phyloP scores from a whole-genome alignment of 2,329 filamentous ascomycete species.

The Penicillium oxalicum region DNA sequence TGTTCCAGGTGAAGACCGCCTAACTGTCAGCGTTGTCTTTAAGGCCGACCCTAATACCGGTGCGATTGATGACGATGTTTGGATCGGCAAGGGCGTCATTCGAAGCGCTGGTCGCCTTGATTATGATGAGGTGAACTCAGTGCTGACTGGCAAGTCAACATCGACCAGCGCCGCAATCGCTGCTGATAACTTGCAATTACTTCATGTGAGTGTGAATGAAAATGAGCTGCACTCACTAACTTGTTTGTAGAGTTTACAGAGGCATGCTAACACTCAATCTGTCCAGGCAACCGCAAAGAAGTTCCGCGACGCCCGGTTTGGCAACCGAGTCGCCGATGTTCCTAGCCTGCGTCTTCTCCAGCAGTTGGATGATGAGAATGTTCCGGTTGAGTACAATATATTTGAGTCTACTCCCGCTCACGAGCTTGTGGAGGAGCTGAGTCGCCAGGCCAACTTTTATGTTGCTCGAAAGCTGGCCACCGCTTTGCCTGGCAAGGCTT shows the following conservation, averaged over 20 bases:
- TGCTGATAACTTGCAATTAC: slow-evolving; percentile 70
- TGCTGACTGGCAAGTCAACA: slow-evolving; percentile 59
- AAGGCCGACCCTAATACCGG: slow-evolving; percentile 78
- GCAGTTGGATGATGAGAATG: slow-evolving; percentile 95
- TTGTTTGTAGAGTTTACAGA: too few species aligned
- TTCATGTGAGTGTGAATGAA: slow-evolving; percentile 53
- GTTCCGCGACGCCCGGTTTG: slow-evolving; percentile 82
- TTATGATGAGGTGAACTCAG: slow-evolving; percentile 78
- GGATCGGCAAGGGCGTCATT: slow-evolving; percentile 89
- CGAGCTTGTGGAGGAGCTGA: slow-evolving; percentile 90
- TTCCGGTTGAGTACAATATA: slow-evolving; percentile 92
- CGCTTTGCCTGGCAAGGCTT: slow-evolving; percentile 81
- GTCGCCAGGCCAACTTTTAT: slow-evolving; percentile 85
- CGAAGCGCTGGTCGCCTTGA: slow-evolving; percentile 83
- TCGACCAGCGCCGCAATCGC: slow-evolving; percentile 61
- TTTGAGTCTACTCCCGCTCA: slow-evolving; percentile 86
- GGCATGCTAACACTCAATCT: background rate
- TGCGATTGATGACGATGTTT: slow-evolving; percentile 78
- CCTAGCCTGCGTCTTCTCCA: slow-evolving; percentile 83
- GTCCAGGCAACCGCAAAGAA: slow-evolving; percentile 70
- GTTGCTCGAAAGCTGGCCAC: slow-evolving; percentile 77
- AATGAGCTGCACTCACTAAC: too few species aligned
- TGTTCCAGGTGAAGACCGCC: slow-evolving; percentile 76
- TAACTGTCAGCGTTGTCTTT: slow-evolving; percentile 90
- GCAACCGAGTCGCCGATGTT: slow-evolving; percentile 70